A percentile compares a stretch with the other conserved stretches of the same genome.
Evolutionary conservation across 108 stramenopile genomes (phyloP).

Genomic region (Cyclostephanos tholiformis): DNA sequence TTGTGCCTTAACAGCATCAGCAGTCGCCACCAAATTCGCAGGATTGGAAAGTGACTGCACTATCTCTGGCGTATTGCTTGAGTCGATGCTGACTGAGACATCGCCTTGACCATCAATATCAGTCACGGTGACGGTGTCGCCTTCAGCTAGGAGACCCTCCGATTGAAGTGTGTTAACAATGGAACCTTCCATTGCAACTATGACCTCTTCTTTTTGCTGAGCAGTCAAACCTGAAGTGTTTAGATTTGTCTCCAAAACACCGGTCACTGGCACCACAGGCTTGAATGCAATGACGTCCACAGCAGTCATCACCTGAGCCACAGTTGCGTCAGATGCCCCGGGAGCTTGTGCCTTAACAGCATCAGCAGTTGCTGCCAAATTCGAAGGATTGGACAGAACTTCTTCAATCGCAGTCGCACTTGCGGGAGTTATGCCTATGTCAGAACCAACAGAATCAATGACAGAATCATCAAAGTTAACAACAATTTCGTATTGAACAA

Average conservation of each 20-base stretch:
- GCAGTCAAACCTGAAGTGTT: background rate
- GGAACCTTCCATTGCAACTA: background rate
- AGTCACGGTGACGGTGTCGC: conserved; percentile 5
- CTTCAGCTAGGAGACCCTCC: conserved; percentile 3
- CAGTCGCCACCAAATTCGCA: background rate
- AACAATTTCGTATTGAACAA: conserved; percentile 11
- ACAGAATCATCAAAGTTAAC: conserved; percentile 1
- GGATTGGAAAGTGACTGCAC: background rate
- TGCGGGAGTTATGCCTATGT: background rate
- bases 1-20: background rate
- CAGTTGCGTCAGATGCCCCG: background rate
- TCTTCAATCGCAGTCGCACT: background rate
- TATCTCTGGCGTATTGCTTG: background rate
- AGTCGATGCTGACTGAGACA: background rate
- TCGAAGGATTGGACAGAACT: background rate
- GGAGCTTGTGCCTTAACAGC: background rate
- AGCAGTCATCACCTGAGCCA: background rate
- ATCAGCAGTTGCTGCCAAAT: background rate
- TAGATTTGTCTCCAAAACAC: background rate
- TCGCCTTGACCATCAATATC: conserved; percentile 3
- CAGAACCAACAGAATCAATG: background rate
- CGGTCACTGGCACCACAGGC: background rate
- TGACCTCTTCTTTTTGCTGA: background rate
- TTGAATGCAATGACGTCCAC: background rate
- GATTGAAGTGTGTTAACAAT: conserved; percentile 7